Base-by-base conservation (phyloP, 768 basidiomycete species). In the Kondoa subrosea region DNA sequence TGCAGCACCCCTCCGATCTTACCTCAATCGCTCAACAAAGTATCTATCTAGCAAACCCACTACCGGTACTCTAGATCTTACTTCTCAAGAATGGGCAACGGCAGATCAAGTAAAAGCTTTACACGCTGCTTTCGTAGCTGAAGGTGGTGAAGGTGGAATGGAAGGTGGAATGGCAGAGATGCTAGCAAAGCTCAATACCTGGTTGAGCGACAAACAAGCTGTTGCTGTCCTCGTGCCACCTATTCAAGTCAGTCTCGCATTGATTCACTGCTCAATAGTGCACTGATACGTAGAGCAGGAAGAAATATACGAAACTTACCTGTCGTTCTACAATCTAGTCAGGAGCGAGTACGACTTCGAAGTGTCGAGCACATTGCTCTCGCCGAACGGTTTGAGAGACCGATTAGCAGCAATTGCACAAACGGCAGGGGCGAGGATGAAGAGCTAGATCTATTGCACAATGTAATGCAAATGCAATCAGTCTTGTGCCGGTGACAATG, bases 171-270 rank as follows among this genome's bases (percentile, higher is more conserved):
- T 81, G 1, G 79, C 77, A n/a, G 81, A 61, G 25, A 76, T 77
- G 74, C 71, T 86, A 21, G 80, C 76, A 4, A 81, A 84, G 66
- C 77, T 95, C 75, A 80, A 82, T 73, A 72, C 89, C 67, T 97
- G 92, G 76, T 81, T 99, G 4, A 85, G 86, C 73, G 87, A 91
- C 72, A 83, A 84, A 67, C 80, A 85, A 68, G 90, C 90, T 2
- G 87, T 87, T 33, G 80, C 80, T 1, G 86, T 96, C 4, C 79
- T 97, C 65, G 77, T 95, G 31, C 82, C 82, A 32, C 90, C 91
- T 71, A 81, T 88, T 29, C 70, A 76, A 68, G 78, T 78, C 40
- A 70, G 78, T 75, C 8, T 12, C n/a, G n/a, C n/a, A n/a, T 59
- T 27, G 14, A 12, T 27, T 59, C 58, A 29, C 27, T 32, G 2